Conservation (phyloP, 169 alveolate genomes). For the Plasmodium yoelii region DNA sequence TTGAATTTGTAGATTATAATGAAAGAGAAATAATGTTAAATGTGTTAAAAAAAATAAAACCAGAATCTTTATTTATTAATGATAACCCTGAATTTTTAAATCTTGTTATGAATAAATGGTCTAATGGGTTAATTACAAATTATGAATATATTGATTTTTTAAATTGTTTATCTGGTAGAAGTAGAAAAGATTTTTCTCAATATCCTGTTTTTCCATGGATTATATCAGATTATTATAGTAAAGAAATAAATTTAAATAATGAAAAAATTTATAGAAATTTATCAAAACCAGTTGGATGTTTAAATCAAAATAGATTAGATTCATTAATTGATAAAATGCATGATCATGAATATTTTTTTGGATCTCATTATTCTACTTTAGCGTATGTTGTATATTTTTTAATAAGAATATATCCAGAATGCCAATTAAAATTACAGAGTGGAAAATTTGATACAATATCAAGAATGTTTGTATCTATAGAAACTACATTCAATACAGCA, state of each 20-base stretch:
- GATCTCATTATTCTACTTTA: conserved; percentile 98
- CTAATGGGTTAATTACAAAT: conserved; percentile 92
- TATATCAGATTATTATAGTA: conserved; percentile 87
- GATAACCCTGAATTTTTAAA: conserved; percentile 82
- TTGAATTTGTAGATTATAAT: conserved; percentile 81
- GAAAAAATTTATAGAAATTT: conserved; percentile 90
- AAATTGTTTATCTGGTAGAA: conserved; percentile 94
- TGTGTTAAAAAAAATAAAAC: conserved; percentile 78
- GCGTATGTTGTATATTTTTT: conserved; percentile 97
- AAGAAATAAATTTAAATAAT: conserved; percentile 80
- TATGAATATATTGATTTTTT: conserved; percentile 94
- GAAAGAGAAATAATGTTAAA: conserved; percentile 85
- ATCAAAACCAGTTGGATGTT: conserved; percentile 94
- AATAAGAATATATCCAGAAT: conserved; percentile 94
- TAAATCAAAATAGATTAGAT: conserved; percentile 87
- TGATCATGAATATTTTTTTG: conserved; percentile 92
- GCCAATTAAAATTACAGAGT: conserved; percentile 94
- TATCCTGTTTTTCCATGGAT: conserved; percentile 99
- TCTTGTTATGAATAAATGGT: conserved; percentile 90
- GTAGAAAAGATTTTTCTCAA: conserved; percentile 94
- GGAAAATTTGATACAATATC: conserved; percentile 92
- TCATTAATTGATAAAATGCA: conserved; percentile 88
- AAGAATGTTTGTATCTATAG: conserved; percentile 83
- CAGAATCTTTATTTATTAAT: conserved; percentile 80
- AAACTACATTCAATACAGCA: conserved; percentile 82